Base-by-base conservation (phyloP, 768 basidiomycete genomes). In the Phaeotremella fagi region DNA sequence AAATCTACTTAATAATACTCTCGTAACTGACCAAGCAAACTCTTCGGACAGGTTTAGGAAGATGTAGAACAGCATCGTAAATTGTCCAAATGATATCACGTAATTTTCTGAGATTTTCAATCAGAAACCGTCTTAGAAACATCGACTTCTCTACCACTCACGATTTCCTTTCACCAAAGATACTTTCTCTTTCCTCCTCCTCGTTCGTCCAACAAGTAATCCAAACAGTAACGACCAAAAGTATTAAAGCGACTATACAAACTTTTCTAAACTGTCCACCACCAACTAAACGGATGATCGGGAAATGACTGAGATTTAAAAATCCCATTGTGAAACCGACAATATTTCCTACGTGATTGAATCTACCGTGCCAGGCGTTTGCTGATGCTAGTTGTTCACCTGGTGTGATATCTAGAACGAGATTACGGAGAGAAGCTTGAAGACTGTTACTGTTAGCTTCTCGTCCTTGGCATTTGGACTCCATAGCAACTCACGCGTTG, bases 351-450 rank as follows among this genome's bases (percentile, higher is more conserved):
- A 90, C 84, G 70, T 98, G 90, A 38, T 84, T 86, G 87, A 97
- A 95, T 57, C 90, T 80, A 42, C 92, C 87, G 54, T 97, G 91
- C 91, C 94, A 99, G 28, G 95, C 95, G 76, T 98, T 99, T 3
- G 86, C 90, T n/a, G 84, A 81, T 51, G 85, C 90, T 12, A 97
- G 82, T 72, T 97, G 94, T 57, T 85, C 82, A 14, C 88, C 82
- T 4, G 95, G 92, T 0, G 89, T 83, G 46, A 94, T 77, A 70
- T 99, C 95, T 54, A 99, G 80, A 12, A 97, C 79, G n/a, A 99
- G 82, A 74, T 95, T 95, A 45, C 91, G 80, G 28, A 97, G 78
- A 11, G 90, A 94, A 2, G 88, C 89, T 79, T 94, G 70, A 7
- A 68, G 54, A 2, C 64, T 71, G 37, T 7, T n/a, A 12, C 31